Evolutionary conservation across 2,329 filamentous ascomycete genomes (phyloP), one percentile per base, ranked within the genome.

Genomic region (Microcera coccophila): DNA sequence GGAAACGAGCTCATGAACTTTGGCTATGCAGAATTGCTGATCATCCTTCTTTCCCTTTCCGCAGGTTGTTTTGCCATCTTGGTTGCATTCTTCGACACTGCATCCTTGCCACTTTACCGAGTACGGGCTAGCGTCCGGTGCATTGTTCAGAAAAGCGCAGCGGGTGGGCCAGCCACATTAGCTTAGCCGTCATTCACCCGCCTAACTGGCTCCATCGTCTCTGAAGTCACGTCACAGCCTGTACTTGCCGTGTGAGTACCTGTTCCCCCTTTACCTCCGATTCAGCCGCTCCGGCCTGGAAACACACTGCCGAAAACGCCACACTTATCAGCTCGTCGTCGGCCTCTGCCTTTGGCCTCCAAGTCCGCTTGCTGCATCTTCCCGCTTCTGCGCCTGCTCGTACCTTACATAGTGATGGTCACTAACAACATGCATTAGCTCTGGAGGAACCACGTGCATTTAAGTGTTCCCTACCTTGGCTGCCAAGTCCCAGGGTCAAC

Each of bases 371-470:
- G 42, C 50, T 46, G 44, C 49, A 44, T 53, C 45, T 33, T 41
- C 36, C 41, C 41, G 42, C 47, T 47, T 51, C 39, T 44, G 47
- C 45, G 45, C 44, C 47, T 49, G n/a, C n/a, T n/a, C n/a, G n/a
- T n/a, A n/a, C n/a, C n/a, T n/a, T 51, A 43, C 46, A 43, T 53
- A 50, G 55, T 44, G 42, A 53, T 55, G 50, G 51, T 62, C 52
- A 52, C 62, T 64, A 50, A 64, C 59, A 55, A 44, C 47, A 46
- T 49, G 44, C 42, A 41, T 49, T 63, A 64, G 62, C 48, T 52
- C 54, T 54, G 60, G 52, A 57, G 47, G 34, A 34, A 37, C 31
- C 36, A 36, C 43, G 49, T 42, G 34, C 44, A 39, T 39, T 45
- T 26, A 55, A 53, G 53, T 57, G 44, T 34, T 32, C 32, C 43